Base-by-base conservation (phyloP, 805 yeast species). In the Yamadazyma nakazawae region DNA sequence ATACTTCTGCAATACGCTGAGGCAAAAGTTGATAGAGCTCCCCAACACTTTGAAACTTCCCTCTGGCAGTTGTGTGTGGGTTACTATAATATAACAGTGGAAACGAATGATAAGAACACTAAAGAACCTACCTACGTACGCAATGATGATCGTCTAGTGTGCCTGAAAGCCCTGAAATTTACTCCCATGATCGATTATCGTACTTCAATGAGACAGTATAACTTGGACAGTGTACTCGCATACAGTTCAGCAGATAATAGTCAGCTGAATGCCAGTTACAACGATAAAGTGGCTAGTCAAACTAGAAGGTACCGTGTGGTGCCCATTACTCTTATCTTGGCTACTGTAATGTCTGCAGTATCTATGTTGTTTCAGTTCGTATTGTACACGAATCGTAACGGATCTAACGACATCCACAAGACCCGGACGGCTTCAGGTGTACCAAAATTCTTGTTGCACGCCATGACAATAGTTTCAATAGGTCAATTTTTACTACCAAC, bases 51-150 rank as follows among this genome's bases (percentile, higher is more conserved):
- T 5, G 51, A 65, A 10, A 64, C 73, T 0, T 63, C 72, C 6
- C 42, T 76, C 3, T 65, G 72, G 68, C 58, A 63, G 42, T 76
- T 76, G 70, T 78, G 83, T 53, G 67, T 61, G 43, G 79, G 77
- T 1, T 61, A 59, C 43, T 74, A 71, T 50, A 64, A 65, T 38
- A 17, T 37, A 11, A 44, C 53, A 16, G 57, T 65, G 16, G 30
- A 48, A 18, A 5, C 5, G 32, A 28, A 5, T 13, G 9, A 11
- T 10, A 16, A 38, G 18, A 13, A 21, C 31, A 45, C 49, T 34
- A 17, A 49, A 39, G 16, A 55, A 31, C 63, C 62, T 3, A 31
- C 50, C 2, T 46, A 46, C 26, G 36, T 17, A 2, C 45, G 52
- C 17, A 50, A 52, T 24, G 48, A 63, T 43, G 55, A 55, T 37